Evolutionary conservation across 1,284 basidiomycete genomes (phyloP).

Genomic region (Irpex sp.): DNA sequence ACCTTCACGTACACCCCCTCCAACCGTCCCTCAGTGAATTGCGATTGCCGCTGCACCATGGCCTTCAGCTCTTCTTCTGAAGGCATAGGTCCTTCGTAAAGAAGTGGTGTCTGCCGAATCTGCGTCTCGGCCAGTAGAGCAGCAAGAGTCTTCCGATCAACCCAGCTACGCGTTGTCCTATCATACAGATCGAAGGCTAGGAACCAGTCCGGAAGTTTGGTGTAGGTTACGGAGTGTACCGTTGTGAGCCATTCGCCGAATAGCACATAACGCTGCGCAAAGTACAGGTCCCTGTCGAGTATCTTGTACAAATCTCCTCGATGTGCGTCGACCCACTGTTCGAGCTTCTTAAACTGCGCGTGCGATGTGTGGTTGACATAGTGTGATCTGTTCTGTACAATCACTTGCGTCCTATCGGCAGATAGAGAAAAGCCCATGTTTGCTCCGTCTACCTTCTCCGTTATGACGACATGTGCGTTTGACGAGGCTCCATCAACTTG

Average conservation of each 20-base stretch:
- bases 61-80: conserved; percentile 31
- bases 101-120: conserved; percentile 39
- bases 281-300: conserved; percentile 44
- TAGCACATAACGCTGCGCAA: conserved; percentile 51
- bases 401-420: conserved; percentile 36
- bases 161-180: conserved; percentile 37
- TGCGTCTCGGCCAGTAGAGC: conserved; percentile 31
- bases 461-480: conserved; percentile 38
- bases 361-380: conserved; percentile 48
- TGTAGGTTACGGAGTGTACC: conserved; percentile 56
- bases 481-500: conserved; percentile 2
- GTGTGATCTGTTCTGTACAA: conserved; percentile 62
- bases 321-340: conserved; percentile 45
- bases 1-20: conserved; percentile 59
- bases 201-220: conserved; percentile 46
- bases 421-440: conserved; percentile 63
- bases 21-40: conserved; percentile 44
- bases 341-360: conserved; percentile 55
- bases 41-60: conserved; percentile 40
- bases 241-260: conserved; percentile 63
- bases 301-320: conserved; percentile 37
- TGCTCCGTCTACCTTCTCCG: conserved; percentile 63
- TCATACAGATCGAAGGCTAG: conserved; percentile 59
- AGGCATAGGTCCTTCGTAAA: conserved; percentile 37
- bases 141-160: conserved; percentile 32